phyloP scores from a whole-genome alignment of 768 basidiomycete species.

The Tephrocybe sp. region DNA sequence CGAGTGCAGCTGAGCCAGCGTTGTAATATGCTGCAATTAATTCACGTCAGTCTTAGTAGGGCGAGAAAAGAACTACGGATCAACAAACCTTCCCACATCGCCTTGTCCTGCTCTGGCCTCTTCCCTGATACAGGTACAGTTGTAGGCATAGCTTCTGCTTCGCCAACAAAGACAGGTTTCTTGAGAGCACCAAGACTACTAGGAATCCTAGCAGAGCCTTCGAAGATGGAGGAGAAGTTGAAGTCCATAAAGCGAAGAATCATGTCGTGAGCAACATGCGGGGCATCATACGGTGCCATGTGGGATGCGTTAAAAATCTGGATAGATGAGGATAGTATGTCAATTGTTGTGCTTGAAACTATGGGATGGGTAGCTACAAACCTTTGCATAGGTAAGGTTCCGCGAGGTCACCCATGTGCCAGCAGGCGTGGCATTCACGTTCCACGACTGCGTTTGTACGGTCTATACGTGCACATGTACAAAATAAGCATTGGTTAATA shows the following conservation, averaged over 20 bases:
- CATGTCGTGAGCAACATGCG: constrained; percentile 93
- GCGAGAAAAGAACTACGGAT: background rate
- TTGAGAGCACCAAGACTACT: constrained; percentile 72
- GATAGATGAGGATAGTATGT: background rate
- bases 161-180: constrained; percentile 65
- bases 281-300: constrained; percentile 91
- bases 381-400: constrained; percentile 93
- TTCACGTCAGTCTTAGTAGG: background rate
- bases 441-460: constrained; percentile 73
- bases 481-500: background rate
- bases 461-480: constrained; percentile 36
- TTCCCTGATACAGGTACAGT: constrained; percentile 45
- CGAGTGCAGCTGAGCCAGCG: constrained; percentile 83
- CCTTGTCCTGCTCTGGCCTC: constrained; percentile 75
- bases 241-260: constrained; percentile 96
- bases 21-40: constrained; percentile 81
- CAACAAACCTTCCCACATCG: constrained; percentile 85
- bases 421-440: constrained; percentile 70
- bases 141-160: constrained; percentile 34
- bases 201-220: constrained; percentile 78
- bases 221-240: constrained; percentile 79
- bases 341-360: background rate
- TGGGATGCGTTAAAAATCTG: constrained; percentile 93
- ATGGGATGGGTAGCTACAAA: constrained; percentile 26
- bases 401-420: constrained; percentile 91